Evolutionary conservation across 768 basidiomycete genomes (phyloP).

Genomic region (Leccinum disarticulatum): DNA sequence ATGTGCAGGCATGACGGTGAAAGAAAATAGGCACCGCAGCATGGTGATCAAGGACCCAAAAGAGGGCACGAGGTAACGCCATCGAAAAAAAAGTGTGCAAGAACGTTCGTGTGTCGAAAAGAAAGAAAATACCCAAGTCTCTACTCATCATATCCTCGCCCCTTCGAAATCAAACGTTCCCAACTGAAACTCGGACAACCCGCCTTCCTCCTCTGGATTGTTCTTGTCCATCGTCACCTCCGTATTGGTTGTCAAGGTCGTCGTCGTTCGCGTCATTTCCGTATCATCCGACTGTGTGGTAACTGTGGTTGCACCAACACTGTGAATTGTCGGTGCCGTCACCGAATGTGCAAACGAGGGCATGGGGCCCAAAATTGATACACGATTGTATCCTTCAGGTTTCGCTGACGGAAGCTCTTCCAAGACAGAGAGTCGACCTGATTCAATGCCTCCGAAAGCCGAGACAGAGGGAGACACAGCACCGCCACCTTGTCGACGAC

Average conservation of each 20-base stretch:
- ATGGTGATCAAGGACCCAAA: background rate
- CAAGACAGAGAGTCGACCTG: conserved; percentile 22
- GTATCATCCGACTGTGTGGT: conserved; percentile 34
- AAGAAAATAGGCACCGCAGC: conserved; percentile 13
- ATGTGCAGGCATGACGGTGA: background rate
- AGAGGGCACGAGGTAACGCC: conserved; percentile 3
- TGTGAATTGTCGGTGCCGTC: conserved; percentile 32
- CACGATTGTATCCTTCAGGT: conserved; percentile 20
- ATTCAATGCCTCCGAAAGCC: conserved; percentile 41
- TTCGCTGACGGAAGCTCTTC: conserved; percentile 20
- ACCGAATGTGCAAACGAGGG: conserved; percentile 31
- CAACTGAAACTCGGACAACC: conserved; percentile 13
- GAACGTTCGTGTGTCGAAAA: background rate
- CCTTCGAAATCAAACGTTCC: conserved; percentile 26
- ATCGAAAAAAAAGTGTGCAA: background rate
- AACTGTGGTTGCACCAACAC: conserved; percentile 31
- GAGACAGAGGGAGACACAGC: conserved; percentile 50
- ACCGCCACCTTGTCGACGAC: conserved; percentile 36
- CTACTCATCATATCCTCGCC: conserved; percentile 7
- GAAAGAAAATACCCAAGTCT: background rate
- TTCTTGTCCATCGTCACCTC: conserved; percentile 15
- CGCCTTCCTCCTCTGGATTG: conserved; percentile 10
- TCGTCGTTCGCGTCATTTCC: conserved; percentile 25
- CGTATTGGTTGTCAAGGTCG: conserved; percentile 20
- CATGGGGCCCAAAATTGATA: conserved; percentile 34